Evolutionary conservation across 169 alveolate species (phyloP), one percentile per base, ranked within the genome.

Genomic region (Neospora caninum): DNA sequence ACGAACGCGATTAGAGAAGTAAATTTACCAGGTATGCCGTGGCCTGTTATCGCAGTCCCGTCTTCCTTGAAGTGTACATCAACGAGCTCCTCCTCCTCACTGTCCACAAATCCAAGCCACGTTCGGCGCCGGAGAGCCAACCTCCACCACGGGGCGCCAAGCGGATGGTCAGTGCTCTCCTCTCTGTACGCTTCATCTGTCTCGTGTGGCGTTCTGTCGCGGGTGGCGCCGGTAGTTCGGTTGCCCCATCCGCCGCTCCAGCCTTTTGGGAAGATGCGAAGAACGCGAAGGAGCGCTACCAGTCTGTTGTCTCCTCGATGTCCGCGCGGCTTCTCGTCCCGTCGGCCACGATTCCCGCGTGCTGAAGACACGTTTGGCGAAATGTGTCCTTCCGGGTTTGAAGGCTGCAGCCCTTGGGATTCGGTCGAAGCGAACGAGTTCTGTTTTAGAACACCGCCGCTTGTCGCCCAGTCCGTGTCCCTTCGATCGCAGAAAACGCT

Each of bases 131-230:
- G 89, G 41, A 82, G 34, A 43, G 41, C 27, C 34, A 82, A 34
- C 38, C 89, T 82, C 89, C 89, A 82, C 69, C 64, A 41, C 39
- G 38, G 89, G 67, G 42, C 25, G 53, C 89, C 89, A 38, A 43
- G 89, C 29, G 89, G 89, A 82, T 82, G 89, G 31, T 36, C 89
- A 1, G 45, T 25, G 42, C 43, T 20, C 4, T 64, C 73, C 34
- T 64, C n/a, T 64, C n/a, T 29, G 25, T 64, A 16, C 58, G 58
- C 58, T 49, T 49, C 58, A 49, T 49, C 58, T 49, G 58, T 27
- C 73, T 1, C 73, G 73, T 22, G 31, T 9, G 73, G 20, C 25
- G 20, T 64, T 9, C 73, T 27, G 73, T 64, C 73, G 73, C 73
- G 73, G 73, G 4, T 27, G 31, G 73, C 31, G 73, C 73, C 73